Percentiles rank a stretch among this genome's conserved stretches.
phyloP scores from a whole-genome alignment of 2,329 filamentous ascomycete species.

The Colletotrichum theobromicola region DNA sequence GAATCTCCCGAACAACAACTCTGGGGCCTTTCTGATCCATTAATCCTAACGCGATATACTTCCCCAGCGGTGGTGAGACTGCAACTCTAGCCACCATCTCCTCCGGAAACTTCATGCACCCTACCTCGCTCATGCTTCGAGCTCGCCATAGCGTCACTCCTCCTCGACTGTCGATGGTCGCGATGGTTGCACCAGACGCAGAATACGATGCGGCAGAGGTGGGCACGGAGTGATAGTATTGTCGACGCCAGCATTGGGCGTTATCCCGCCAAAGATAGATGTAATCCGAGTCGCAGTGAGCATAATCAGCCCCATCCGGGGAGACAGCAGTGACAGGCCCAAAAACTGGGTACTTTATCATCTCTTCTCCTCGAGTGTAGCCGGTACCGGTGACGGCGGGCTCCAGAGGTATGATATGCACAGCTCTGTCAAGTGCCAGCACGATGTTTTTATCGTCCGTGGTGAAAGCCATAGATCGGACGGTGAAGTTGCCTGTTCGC shows the following conservation, averaged over 20 bases:
- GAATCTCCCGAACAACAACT: not conserved
- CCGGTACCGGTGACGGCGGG: not conserved
- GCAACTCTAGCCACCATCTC: not conserved
- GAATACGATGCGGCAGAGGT: not conserved
- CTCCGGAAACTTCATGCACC: constrained; percentile 2
- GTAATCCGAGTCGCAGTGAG: not conserved
- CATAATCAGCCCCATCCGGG: not conserved
- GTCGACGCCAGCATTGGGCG: not conserved
- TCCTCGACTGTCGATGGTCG: not conserved
- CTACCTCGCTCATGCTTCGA: not conserved
- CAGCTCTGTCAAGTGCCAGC: not conserved
- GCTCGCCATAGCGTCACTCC: not conserved
- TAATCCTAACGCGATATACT: not conserved
- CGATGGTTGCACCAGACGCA: not conserved
- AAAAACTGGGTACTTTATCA: not conserved
- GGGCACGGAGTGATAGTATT: not conserved
- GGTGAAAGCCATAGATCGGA: not conserved
- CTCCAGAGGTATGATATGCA: not conserved
- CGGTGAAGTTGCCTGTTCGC: not conserved
- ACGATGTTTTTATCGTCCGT: not conserved
- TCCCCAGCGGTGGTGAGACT: not conserved
- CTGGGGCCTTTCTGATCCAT: not conserved
- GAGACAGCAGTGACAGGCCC: not conserved
- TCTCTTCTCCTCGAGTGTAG: not conserved
- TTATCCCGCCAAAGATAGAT: not conserved